A percentile compares a stretch with the other conserved stretches of the same genome.
phyloP scores from a whole-genome alignment of 2,329 filamentous ascomycete species.

The Escovopsis sp. region DNA sequence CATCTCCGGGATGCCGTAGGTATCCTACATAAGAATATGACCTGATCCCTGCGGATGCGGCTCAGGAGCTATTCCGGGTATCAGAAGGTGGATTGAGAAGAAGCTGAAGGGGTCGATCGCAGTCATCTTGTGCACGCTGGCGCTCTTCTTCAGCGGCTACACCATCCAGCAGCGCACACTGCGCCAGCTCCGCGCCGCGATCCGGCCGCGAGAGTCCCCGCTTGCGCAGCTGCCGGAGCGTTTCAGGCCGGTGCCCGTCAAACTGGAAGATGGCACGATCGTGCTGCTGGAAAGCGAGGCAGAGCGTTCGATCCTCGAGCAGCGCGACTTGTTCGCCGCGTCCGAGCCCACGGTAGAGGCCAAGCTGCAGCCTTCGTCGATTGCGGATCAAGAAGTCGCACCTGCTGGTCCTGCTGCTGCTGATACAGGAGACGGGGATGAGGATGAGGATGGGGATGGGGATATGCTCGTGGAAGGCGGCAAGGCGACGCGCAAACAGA shows the following conservation, averaged over 20 bases:
- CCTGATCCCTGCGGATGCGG: too few species aligned
- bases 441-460: constrained; percentile 13
- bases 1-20: background rate
- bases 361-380: constrained; percentile 6
- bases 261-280: constrained; percentile 31
- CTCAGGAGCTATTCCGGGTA: too few species aligned
- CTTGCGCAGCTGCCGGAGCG: constrained; percentile 36
- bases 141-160: constrained; percentile 81
- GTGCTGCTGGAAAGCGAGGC: constrained; percentile 24
- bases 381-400: too few species aligned
- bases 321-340: constrained; percentile 9
- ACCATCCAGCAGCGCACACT: constrained; percentile 77
- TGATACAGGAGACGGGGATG: background rate
- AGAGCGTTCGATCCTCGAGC: constrained; percentile 14
- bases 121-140: constrained; percentile 65
- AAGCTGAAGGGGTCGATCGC: constrained; percentile 1
- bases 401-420: constrained; percentile 6
- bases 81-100: background rate
- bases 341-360: constrained; percentile 16
- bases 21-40: background rate
- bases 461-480: constrained; percentile 4
- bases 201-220: constrained; percentile 36
- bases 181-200: constrained; percentile 57
- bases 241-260: constrained; percentile 30
- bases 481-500: constrained; percentile 12